Base-by-base conservation (phyloP, 257 asterid genomes). In the Solanum microdontum region DNA sequence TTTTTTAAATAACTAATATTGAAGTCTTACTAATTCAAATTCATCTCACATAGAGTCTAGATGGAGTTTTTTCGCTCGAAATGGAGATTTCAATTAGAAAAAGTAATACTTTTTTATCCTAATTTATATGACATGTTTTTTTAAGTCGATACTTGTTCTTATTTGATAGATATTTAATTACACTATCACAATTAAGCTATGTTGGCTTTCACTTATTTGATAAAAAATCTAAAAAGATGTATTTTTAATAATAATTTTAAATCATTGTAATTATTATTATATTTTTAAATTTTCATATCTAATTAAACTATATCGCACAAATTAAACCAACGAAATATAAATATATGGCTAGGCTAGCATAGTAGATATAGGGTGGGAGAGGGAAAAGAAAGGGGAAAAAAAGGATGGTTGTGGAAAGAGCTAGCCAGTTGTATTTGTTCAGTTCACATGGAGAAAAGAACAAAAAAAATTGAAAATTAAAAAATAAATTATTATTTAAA, bases 361-460 rank as follows among this genome's bases (percentile, higher is more conserved):
- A 77, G 34, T 76, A 62, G 10, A 64, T 37, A 26, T 66, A 39
- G 60, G 28, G 43, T 17, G 40, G 62, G 13, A 39, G 26, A 84
- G 28, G 62, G 3, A 8, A 55, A 84, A 37, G 34, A 34, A 64
- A 32, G 21, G 21, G 8, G 1, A 6, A 6, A 15, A 39, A 39
- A 39, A 10, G 62, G 19, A 60, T 68, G 82, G 82, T 39, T 68
- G 62, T 68, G 82, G 87, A 7, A 66, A 84, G 79, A 66, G 32
- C 66, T 39, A 17, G 68, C 87, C 87, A 85, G 82, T 85, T 85
- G 87, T 69, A 58, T 68, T 30, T 30, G 82, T 39, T 85, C 87
- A 68, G 82, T 45, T 85, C 87, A 85, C 87, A 68, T 85, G 87
- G 87, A 72, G 82, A 68, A 85, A 37, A 64, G 82, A 33, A 64